Evolutionary conservation across 2,329 filamentous ascomycete genomes (phyloP).

Genomic region (Neofusicoccum sp.): DNA sequence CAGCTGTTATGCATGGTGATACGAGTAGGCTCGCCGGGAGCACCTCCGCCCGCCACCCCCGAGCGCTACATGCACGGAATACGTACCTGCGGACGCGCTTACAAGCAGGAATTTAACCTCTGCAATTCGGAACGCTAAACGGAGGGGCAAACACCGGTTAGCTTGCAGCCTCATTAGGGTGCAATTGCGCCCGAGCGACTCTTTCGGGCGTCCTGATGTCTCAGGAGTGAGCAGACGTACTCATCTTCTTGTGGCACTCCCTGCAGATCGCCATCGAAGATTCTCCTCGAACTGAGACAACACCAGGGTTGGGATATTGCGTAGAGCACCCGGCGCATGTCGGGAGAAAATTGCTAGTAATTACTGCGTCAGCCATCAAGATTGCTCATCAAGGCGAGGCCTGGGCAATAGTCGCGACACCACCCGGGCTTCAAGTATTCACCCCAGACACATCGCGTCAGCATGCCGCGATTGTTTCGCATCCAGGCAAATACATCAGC

Average conservation of each 20-base stretch:
- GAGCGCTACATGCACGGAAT: background rate
- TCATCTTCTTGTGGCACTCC: constrained; percentile 76
- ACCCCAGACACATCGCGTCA: background rate
- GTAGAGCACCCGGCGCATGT: constrained; percentile 77
- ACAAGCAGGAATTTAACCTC: constrained; percentile 76
- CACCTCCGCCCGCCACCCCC: constrained; percentile 1
- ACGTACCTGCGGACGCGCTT: constrained; percentile 47
- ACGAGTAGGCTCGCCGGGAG: constrained; percentile 15
- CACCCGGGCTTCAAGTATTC: background rate
- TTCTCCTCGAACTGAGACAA: constrained; percentile 72
- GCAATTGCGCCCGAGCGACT: background rate
- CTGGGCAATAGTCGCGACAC: background rate
- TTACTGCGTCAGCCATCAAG: background rate
- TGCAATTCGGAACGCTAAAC: constrained; percentile 66
- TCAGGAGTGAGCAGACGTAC: constrained; percentile 33
- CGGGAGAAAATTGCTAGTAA: constrained; percentile 67
- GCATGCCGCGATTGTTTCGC: background rate
- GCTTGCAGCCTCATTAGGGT: background rate
- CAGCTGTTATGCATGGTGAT: constrained; percentile 6
- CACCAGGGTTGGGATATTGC: constrained; percentile 58
- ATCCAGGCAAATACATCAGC: background rate
- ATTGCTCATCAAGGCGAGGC: background rate
- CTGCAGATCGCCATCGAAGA: constrained; percentile 72
- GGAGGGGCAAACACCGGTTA: constrained; percentile 2
- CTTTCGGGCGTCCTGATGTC: background rate